These are phyloP conservation scores for Rhypophila decipiens DNA, from an alignment of 495 filamentous ascomycete species.

Conservation along the genomic window DNA sequence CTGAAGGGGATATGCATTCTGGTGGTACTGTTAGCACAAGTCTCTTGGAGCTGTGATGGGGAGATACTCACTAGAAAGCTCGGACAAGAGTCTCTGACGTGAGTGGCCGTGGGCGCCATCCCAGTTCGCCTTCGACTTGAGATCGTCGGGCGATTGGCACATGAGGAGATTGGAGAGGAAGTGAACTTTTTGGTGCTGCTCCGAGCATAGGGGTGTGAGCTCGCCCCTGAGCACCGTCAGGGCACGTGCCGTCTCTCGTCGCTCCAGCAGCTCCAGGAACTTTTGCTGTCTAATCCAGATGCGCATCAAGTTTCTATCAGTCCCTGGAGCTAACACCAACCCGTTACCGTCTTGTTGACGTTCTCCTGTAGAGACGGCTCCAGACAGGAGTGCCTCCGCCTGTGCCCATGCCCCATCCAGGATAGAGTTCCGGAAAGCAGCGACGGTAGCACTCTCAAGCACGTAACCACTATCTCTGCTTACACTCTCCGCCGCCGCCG, in stretches of 20 bases:
- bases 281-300: conserved; percentile 91
- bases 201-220: conserved; percentile 79
- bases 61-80: conserved; percentile 68
- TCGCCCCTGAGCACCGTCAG: conserved; percentile 78
- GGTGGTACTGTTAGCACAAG: conserved; percentile 9
- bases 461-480: conserved; percentile 80
- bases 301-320: conserved; percentile 39
- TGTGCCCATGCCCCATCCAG: conserved; percentile 75
- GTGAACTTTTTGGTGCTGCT: conserved; percentile 63
- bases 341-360: conserved; percentile 37
- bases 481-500: conserved; percentile 63
- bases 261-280: conserved; percentile 84
- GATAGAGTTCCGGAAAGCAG: conserved; percentile 76
- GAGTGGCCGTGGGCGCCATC: conserved; percentile 77
- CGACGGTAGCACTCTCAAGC: conserved; percentile 78
- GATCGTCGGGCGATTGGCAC: conserved; percentile 71
- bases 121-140: conserved; percentile 79
- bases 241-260: conserved; percentile 63
- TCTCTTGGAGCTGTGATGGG: not conserved
- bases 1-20: conserved; percentile 92
- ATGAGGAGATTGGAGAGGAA: conserved; percentile 85
- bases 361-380: conserved; percentile 44
- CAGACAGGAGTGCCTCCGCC: conserved; percentile 76
- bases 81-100: conserved; percentile 66
- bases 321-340: conserved; percentile 39